Base-by-base conservation (phyloP, 202 grass and related monocot genomes). In the Brachypodium distachyon region DNA sequence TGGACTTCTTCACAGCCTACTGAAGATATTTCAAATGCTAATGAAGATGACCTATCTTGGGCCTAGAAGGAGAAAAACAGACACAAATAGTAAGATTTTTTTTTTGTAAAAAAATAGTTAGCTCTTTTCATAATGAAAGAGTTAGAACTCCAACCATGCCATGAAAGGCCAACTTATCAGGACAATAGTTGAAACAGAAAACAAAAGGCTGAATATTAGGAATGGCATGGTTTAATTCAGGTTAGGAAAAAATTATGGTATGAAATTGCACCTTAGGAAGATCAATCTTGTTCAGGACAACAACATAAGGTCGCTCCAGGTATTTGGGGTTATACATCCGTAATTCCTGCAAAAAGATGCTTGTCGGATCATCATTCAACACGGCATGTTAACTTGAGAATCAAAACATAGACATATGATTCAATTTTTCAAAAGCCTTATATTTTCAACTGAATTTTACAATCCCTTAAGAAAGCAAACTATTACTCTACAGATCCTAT, bases 271-370 rank as follows among this genome's bases (percentile, higher is more conserved):
- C 95, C 91, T 98, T 86, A 74, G 87, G 82, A 58, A 98, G 82
- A 87, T 98, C 95, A 77, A 94, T 98, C 82, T 98, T 98, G 85
- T 98, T 98, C 48, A 98, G 85, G 26, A 98, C 87, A 25, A 98
- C 95, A 70, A 98, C 82, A 25, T 88, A 98, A 64, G 95, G 91
- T 57, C 91, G 84, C 72, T 88, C 79, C 64, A 98, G 82, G 73
- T 94, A 98, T 79, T 82, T 86, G 12, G 95, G 95, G 53, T 98
- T 98, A 82, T 98, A 97, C 95, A 98, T 98, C 62, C 91, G 87
- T 77, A 98, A 70, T 92, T 98, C 95, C 95, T 98, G 82, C 57
- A 90, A 43, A 77, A 31, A 73, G 19, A 77, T 59, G 17, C 4
- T 62, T 71, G 11, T 29, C 4, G 74, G 12, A 42, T 60, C 38